These are phyloP conservation scores for Thalassiosira mediterranea DNA, from an alignment of 352 stramenopile genomes.

Conservation along the genomic window DNA sequence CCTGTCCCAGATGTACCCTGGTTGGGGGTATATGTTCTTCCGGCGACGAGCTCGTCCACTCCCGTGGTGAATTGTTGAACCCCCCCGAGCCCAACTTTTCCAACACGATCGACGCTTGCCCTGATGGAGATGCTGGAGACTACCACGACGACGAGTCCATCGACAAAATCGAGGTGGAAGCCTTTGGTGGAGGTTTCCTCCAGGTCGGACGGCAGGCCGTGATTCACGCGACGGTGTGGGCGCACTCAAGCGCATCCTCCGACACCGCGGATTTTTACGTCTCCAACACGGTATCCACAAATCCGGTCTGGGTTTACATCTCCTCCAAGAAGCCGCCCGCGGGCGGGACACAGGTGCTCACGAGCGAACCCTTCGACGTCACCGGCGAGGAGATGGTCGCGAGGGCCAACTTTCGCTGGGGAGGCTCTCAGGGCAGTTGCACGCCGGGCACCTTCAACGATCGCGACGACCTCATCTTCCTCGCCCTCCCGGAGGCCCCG, in stretches of 20 bases:
- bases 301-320: slow-evolving; percentile 19
- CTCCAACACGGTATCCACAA: slow-evolving; percentile 8
- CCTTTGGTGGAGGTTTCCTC: slow-evolving; percentile 5
- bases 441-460: slow-evolving; percentile 4
- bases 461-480: slow-evolving; percentile 20
- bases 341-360: not conserved
- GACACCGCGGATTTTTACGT: slow-evolving; percentile 32
- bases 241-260: not conserved
- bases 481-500: no score
- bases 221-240: slow-evolving; percentile 21
- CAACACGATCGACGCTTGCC: slow-evolving; percentile 9
- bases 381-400: no score
- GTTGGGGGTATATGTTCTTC: no score
- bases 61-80: no score
- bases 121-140: not conserved
- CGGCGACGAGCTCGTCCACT: no score
- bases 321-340: not conserved
- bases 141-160: slow-evolving; percentile 16
- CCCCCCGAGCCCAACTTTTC: slow-evolving; percentile 13
- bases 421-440: slow-evolving; percentile 3
- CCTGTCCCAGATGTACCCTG: no score
- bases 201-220: no score
- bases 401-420: slow-evolving; percentile 14
- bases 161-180: slow-evolving; percentile 1
- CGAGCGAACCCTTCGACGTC: slow-evolving; percentile 3